Percentiles rank a stretch among this genome's conserved stretches.
Evolutionary conservation across 2,329 filamentous ascomycete species (phyloP).

Genomic region (Fusarium sublunatum): DNA sequence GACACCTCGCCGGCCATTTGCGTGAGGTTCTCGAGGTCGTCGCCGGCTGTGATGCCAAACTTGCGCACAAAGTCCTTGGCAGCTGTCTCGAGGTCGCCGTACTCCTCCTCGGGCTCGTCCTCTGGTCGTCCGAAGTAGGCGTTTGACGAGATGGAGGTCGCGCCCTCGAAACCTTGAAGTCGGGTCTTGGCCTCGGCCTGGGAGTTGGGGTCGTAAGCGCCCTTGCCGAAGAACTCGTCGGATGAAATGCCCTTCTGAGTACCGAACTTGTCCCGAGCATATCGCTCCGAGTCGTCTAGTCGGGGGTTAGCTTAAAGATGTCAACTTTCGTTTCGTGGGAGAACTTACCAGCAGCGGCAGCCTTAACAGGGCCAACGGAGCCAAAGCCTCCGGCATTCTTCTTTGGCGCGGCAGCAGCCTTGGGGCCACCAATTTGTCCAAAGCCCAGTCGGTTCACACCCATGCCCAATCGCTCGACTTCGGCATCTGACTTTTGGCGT

Average conservation of each 20-base stretch:
- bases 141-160: conserved; percentile 92
- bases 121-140: conserved; percentile 97
- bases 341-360: conserved; percentile 72
- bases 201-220: conserved; percentile 81
- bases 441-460: conserved; percentile 87
- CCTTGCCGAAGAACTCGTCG: conserved; percentile 97
- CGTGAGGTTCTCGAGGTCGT: conserved; percentile 92
- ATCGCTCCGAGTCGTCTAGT: conserved; percentile 80
- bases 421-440: conserved; percentile 79
- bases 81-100: conserved; percentile 90
- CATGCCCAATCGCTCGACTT: conserved; percentile 91
- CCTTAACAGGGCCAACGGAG: conserved; percentile 80
- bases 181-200: conserved; percentile 88
- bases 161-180: conserved; percentile 92
- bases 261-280: conserved; percentile 89
- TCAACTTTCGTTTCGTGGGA: neutral
- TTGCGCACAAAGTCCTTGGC: conserved; percentile 96
- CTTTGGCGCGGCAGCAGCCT: conserved; percentile 66
- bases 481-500: conserved; percentile 74
- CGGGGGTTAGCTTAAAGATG: conserved; percentile 15
- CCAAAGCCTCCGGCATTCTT: conserved; percentile 90
- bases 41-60: conserved; percentile 94
- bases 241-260: conserved; percentile 95
- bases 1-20: conserved; percentile 88
- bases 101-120: conserved; percentile 81